These are phyloP conservation scores for Talaromyces albobiverticillius DNA, from an alignment of 2,329 filamentous ascomycete species.

Conservation along the genomic window DNA sequence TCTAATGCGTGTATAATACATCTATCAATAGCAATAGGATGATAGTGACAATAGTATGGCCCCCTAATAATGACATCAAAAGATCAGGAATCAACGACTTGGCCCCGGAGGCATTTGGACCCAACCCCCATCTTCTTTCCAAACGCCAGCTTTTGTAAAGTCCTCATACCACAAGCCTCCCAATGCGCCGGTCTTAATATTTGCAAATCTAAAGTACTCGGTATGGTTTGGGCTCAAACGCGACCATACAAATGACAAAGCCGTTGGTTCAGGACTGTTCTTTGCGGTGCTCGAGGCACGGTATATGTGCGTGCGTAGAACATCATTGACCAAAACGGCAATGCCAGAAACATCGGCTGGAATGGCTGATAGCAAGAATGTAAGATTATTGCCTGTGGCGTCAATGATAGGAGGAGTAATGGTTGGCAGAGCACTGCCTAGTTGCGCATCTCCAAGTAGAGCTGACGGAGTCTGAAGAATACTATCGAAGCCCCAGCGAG, in stretches of 20 bases:
- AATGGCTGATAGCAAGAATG: constrained; percentile 34
- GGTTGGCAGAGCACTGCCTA: constrained; percentile 31
- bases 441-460: constrained; percentile 38
- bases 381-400: constrained; percentile 27
- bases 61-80: not conserved
- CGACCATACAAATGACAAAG: constrained; percentile 32
- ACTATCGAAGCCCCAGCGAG: constrained; percentile 61
- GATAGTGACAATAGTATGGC: not conserved
- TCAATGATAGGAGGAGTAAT: constrained; percentile 22
- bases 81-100: constrained; percentile 11
- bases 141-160: constrained; percentile 34
- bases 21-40: not conserved
- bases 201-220: constrained; percentile 45
- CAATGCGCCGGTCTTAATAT: constrained; percentile 33
- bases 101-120: constrained; percentile 11
- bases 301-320: constrained; percentile 56
- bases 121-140: constrained; percentile 27
- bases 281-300: constrained; percentile 20
- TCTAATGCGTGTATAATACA: too few species aligned
- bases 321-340: constrained; percentile 60
- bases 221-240: constrained; percentile 26
- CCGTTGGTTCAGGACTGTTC: not conserved
- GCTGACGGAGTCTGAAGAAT: constrained; percentile 57
- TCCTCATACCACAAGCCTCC: constrained; percentile 41
- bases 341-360: constrained; percentile 49